phyloP scores from a whole-genome alignment of 768 basidiomycete species.

The Xerocomellus amylosporus region DNA sequence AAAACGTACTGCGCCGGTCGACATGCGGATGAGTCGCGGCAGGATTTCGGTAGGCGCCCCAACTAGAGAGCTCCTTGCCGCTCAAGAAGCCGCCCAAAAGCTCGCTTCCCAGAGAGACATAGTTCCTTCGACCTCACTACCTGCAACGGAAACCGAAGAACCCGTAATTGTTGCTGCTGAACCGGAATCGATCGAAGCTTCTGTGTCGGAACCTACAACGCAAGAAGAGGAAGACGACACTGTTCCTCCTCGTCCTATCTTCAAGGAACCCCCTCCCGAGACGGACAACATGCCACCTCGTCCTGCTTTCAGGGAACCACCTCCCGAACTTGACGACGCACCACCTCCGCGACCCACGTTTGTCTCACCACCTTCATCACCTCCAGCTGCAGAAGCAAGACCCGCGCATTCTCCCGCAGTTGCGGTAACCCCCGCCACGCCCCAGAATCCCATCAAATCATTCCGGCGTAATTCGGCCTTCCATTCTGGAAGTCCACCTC shows the following conservation, averaged over 20 bases:
- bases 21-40: constrained; percentile 83
- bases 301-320: constrained; percentile 62
- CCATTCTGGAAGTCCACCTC: constrained; percentile 35
- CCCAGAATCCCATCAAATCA: constrained; percentile 50
- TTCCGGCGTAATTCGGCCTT: constrained; percentile 35
- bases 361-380: constrained; percentile 25
- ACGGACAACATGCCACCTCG: constrained; percentile 30
- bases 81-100: constrained; percentile 62
- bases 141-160: constrained; percentile 18
- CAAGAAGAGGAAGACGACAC: constrained; percentile 10
- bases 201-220: constrained; percentile 1
- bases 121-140: constrained; percentile 15
- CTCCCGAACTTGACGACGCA: constrained; percentile 52
- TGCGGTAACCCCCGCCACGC: constrained; percentile 44
- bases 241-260: constrained; percentile 41
- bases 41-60: constrained; percentile 72
- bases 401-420: constrained; percentile 31
- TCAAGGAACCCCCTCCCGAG: constrained; percentile 61
- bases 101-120: constrained; percentile 35
- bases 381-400: constrained; percentile 25
- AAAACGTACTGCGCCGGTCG: constrained; percentile 84
- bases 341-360: constrained; percentile 15
- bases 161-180: constrained; percentile 14
- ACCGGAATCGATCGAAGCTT: constrained; percentile 12
- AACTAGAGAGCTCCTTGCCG: constrained; percentile 65